Evolutionary conservation across 768 basidiomycete genomes (phyloP), one percentile per base, ranked within the genome.

Genomic region (Kwoniella heveanensis): DNA sequence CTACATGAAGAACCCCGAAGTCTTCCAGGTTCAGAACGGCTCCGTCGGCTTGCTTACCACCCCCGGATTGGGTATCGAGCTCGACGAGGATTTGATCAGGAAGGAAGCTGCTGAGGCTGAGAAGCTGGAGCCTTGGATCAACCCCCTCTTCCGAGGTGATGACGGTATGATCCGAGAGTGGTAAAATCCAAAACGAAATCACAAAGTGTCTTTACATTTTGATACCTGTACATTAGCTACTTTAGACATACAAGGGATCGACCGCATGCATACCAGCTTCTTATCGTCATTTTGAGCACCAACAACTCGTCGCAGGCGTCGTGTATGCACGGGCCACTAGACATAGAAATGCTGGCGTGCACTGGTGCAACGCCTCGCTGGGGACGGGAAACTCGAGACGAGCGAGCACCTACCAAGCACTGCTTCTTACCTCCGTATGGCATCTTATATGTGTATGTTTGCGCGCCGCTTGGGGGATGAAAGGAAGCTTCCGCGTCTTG

Each of bases 1-100:
- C 12, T 79, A 79, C 65, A 76, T 73, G 72, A 66, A 36, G 32
- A 79, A 79, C 64, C 77, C 77, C 1, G 77, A 79, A 24, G 77
- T 79, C 37, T 77, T 79, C 60, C 66, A 65, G 37, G 78, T 79
- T 57, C 65, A 77, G 29, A 67, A 70, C 27, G 78, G 78, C 24
- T 57, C 72, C 2, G 67, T 79, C 52, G 65, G 58, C 13, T 54
- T 77, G 3, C 57, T 77, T 51, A 77, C 71, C 8, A 70, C 65
- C 22, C 70, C 72, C 3, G 78, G 78, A n/a, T 65, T 79, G 13
- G 77, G 77, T 50, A 73, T 79, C 60, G 78, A 78, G 63, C 27
- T 78, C 46, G 66, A 79, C 66, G 78, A 79, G 57, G 78, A 79
- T 32, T 52, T 78, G 55, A 77, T 79, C 59, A 58, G 72, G 26